Percentiles rank a stretch among this genome's conserved stretches.
Conservation (phyloP, 1,139 yeast species). For the Candida gigantensis region DNA sequence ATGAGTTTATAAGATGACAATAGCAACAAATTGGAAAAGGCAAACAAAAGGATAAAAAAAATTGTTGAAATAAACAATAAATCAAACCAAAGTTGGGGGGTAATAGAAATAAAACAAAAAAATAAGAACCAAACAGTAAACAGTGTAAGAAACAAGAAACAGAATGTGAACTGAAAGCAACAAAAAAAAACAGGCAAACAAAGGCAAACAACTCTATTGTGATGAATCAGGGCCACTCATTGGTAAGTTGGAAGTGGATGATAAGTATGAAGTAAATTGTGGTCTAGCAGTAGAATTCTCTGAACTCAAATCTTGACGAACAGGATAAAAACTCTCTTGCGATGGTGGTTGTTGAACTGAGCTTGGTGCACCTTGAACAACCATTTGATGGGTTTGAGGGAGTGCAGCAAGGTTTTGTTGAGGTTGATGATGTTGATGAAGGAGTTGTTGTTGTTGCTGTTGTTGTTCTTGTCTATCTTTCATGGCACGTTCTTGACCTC, state of each 20-base stretch:
- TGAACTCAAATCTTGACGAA: constrained; percentile 3
- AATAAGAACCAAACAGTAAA: no score
- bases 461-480: constrained; percentile 5
- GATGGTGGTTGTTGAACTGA: neutral
- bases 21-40: neutral
- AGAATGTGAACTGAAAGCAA: constrained; percentile 1
- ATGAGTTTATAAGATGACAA: constrained; percentile 2
- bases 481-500: constrained; percentile 10
- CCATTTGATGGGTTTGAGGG: constrained; percentile 1
- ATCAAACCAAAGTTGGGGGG: no score
- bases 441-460: constrained; percentile 2
- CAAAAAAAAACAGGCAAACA: no score
- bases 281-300: constrained; percentile 4
- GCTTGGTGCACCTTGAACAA: neutral
- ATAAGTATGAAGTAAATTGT: constrained; percentile 5
- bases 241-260: constrained; percentile 6
- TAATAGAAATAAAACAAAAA: constrained; percentile 1
- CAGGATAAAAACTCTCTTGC: constrained; percentile 4
- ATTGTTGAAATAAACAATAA: neutral
- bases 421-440: neutral
- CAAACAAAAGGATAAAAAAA: neutral
- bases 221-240: constrained; percentile 3
- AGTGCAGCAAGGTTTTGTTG: constrained; percentile 1
- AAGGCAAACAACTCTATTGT: no score
- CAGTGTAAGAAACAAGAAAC: no score